Percentiles rank a stretch among this genome's conserved stretches.
Evolutionary conservation across 352 stramenopile genomes (phyloP).

Genomic region (Thalassiosira livingstoniorum): DNA sequence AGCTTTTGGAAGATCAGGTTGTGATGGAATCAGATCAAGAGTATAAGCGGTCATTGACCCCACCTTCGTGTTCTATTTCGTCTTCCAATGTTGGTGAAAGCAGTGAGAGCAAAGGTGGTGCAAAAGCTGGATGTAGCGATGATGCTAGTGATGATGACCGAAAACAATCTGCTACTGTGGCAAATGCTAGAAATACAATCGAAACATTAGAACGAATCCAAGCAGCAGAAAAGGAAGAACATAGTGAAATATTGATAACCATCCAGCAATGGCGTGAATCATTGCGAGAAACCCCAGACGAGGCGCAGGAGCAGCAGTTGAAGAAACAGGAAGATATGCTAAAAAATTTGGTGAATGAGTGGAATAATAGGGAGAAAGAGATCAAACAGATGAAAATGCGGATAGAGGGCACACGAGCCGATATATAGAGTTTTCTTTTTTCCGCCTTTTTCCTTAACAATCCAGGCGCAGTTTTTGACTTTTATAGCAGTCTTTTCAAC

Average conservation of each 20-base stretch:
- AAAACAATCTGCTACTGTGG: too few species aligned
- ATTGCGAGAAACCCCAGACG: background rate
- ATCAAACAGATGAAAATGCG: background rate
- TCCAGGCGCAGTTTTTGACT: too few species aligned
- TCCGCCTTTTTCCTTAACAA: too few species aligned
- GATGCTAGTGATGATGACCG: too few species aligned
- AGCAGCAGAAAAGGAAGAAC: slow-evolving; percentile 7
- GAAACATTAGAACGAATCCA: slow-evolving; percentile 18
- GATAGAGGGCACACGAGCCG: too few species aligned
- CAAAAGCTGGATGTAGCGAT: too few species aligned
- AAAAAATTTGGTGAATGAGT: slow-evolving; percentile 6
- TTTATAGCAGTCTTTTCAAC: too few species aligned
- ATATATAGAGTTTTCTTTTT: too few species aligned
- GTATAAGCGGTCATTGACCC: background rate
- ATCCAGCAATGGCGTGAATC: slow-evolving; percentile 6
- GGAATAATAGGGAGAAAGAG: slow-evolving; percentile 4
- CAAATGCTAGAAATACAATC: background rate
- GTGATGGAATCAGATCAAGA: background rate
- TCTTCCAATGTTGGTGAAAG: background rate
- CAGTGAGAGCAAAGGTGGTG: background rate
- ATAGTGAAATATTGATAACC: background rate
- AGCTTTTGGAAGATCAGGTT: slow-evolving; percentile 10
- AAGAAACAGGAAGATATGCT: slow-evolving; percentile 1
- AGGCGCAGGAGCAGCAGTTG: background rate
- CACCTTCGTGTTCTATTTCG: too few species aligned